Conservation (phyloP, 2,329 filamentous ascomycete species). For the Eurotiales sp. region DNA sequence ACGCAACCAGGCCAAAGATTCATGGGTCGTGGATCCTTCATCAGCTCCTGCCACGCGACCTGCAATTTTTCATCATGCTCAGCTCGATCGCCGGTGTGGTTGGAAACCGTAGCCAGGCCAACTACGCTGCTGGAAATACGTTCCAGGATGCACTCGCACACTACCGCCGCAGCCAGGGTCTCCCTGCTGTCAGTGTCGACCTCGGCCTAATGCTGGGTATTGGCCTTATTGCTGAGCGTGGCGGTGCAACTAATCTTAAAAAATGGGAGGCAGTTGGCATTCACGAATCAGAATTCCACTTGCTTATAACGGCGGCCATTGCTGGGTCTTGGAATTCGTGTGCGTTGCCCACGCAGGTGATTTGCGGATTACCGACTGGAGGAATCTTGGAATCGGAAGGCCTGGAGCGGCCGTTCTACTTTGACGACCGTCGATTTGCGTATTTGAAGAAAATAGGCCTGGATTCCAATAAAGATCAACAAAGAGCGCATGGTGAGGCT, state of each 20-base stretch:
- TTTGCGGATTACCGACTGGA: conserved; percentile 5
- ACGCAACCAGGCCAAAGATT: conserved; percentile 36
- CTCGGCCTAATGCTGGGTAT: conserved; percentile 27
- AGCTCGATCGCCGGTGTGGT: conserved; percentile 27
- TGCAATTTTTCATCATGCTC: conserved; percentile 40
- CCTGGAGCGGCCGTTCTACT: conserved; percentile 2
- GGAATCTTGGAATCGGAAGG: conserved; percentile 1
- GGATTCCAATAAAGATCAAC: neutral
- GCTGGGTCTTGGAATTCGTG: neutral
- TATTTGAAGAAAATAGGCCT: neutral
- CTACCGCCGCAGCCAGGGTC: conserved; percentile 13
- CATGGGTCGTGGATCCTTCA: conserved; percentile 27
- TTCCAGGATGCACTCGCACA: conserved; percentile 19
- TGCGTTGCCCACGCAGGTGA: neutral
- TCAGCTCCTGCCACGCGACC: conserved; percentile 18
- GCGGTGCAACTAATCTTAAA: neutral
- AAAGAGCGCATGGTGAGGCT: neutral
- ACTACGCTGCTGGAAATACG: conserved; percentile 24
- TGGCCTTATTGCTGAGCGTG: conserved; percentile 21
- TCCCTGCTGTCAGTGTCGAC: conserved; percentile 22
- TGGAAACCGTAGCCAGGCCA: conserved; percentile 37
- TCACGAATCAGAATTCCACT: neutral
- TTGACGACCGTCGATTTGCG: conserved; percentile 2
- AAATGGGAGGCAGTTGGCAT: conserved; percentile 3
- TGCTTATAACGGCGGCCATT: conserved; percentile 1